A percentile compares a stretch with the other conserved stretches of the same genome.
Evolutionary conservation across 371 early-diverging fungal species (phyloP).

Genomic region (Blakeslea trispora): DNA sequence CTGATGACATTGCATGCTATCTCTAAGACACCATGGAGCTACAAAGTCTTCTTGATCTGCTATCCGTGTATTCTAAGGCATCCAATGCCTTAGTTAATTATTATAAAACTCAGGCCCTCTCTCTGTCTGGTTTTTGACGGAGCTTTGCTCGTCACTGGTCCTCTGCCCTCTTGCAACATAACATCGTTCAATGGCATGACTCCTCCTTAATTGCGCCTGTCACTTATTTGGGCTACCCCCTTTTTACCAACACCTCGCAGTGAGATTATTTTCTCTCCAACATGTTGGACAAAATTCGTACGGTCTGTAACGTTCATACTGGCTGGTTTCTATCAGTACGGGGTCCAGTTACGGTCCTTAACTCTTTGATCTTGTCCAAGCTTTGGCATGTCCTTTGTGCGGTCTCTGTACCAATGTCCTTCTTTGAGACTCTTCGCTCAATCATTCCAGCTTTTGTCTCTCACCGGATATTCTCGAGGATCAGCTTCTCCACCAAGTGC

Average conservation of each 20-base stretch:
- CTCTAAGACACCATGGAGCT: not conserved
- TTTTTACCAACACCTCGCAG: conserved; percentile 7
- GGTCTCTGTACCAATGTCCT: too few species aligned
- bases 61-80: conserved; percentile 9
- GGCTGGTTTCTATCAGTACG: conserved; percentile 16
- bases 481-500: not conserved
- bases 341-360: conserved; percentile 18
- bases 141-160: not conserved
- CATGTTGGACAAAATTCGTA: too few species aligned
- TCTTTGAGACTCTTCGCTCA: not conserved
- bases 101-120: conserved; percentile 17
- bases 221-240: conserved; percentile 21
- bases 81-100: conserved; percentile 24
- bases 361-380: too few species aligned
- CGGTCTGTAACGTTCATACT: conserved; percentile 6
- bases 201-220: not conserved
- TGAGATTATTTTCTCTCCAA: conserved; percentile 5
- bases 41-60: conserved; percentile 1
- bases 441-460: conserved; percentile 4
- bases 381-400: too few species aligned
- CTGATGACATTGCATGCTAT: conserved; percentile 20
- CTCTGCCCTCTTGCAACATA: not conserved
- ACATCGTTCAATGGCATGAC: conserved; percentile 19
- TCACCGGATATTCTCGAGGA: conserved; percentile 4
- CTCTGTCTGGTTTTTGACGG: conserved; percentile 10